Percentiles rank a stretch among this genome's conserved stretches.
Evolutionary conservation across 2,329 filamentous ascomycete species (phyloP).

Genomic region (Fusarium domesticum): DNA sequence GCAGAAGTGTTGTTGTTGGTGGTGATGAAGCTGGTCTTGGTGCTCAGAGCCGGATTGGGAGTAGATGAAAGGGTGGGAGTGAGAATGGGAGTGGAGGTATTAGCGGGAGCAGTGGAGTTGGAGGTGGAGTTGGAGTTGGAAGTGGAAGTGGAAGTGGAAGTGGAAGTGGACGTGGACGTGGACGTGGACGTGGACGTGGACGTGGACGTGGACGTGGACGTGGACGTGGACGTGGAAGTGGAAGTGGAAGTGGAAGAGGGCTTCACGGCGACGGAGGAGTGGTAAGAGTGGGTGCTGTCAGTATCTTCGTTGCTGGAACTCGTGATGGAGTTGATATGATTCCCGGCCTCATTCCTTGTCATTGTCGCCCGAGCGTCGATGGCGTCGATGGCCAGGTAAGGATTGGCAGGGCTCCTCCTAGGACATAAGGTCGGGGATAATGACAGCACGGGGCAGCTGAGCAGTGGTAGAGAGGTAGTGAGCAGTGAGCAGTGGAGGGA

Average conservation of each 20-base stretch:
- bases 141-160: conserved; percentile 29
- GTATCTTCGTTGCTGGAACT: conserved; percentile 53
- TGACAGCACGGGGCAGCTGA: conserved; percentile 20
- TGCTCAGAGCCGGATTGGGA: conserved; percentile 21
- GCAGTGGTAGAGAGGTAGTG: conserved; percentile 14
- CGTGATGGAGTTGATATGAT: conserved; percentile 52
- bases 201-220: conserved; percentile 27
- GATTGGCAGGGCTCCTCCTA: too few relatives aligned
- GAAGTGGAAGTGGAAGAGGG: conserved; percentile 34
- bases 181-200: conserved; percentile 33
- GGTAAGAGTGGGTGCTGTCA: conserved; percentile 64
- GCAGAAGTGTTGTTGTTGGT: neutral
- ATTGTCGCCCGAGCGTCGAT: conserved; percentile 50
- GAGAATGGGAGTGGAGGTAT: conserved; percentile 34
- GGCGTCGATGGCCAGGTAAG: conserved; percentile 30
- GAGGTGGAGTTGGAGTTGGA: conserved; percentile 30
- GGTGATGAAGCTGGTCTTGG: conserved; percentile 16
- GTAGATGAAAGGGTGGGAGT: conserved; percentile 28
- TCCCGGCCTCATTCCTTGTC: conserved; percentile 62
- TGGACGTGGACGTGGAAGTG: conserved; percentile 33
- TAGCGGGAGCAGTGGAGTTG: conserved; percentile 26
- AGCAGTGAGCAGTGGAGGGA: conserved; percentile 1
- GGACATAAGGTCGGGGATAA: conserved; percentile 31
- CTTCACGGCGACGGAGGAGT: conserved; percentile 63
- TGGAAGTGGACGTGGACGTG: conserved; percentile 33